A percentile compares a stretch with the other conserved stretches of the same genome.
These are phyloP conservation scores for Triticum dicoccoides DNA, from an alignment of 176 grass and related monocot species.

Conservation along the genomic window DNA sequence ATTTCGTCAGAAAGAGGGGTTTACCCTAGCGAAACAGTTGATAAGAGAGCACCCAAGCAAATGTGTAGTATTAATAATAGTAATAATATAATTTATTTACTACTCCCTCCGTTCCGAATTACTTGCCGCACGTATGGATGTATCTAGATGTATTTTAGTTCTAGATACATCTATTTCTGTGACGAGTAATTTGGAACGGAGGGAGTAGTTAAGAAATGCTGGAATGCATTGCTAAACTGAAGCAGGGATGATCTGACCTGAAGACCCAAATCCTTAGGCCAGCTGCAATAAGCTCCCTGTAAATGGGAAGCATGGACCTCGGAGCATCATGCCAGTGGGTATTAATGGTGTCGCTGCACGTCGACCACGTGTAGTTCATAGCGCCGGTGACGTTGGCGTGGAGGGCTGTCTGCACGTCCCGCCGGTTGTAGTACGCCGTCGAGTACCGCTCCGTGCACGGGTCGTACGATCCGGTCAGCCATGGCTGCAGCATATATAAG, in stretches of 20 bases:
- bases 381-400: not conserved
- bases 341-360: not conserved
- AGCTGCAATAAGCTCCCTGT: not conserved
- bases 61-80: too few relatives aligned
- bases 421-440: not conserved
- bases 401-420: not conserved
- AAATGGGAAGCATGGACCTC: not conserved
- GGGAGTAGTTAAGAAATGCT: not conserved
- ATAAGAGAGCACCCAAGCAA: not conserved
- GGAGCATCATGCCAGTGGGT: not conserved
- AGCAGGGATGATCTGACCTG: not conserved
- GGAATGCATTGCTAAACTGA: not conserved
- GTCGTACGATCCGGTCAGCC: not conserved
- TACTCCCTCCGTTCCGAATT: too few relatives aligned
- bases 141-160: too few relatives aligned
- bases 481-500: not conserved
- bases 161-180: too few relatives aligned
- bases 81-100: too few relatives aligned
- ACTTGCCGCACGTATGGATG: too few relatives aligned
- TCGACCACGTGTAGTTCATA: not conserved
- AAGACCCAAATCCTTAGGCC: not conserved
- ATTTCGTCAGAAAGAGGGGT: too few relatives aligned
- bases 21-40: too few relatives aligned
- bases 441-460: not conserved
- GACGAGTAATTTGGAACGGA: too few relatives aligned